phyloP scores from a whole-genome alignment of 192 early-diverging fungal genomes.

The Coemansia sp. region DNA sequence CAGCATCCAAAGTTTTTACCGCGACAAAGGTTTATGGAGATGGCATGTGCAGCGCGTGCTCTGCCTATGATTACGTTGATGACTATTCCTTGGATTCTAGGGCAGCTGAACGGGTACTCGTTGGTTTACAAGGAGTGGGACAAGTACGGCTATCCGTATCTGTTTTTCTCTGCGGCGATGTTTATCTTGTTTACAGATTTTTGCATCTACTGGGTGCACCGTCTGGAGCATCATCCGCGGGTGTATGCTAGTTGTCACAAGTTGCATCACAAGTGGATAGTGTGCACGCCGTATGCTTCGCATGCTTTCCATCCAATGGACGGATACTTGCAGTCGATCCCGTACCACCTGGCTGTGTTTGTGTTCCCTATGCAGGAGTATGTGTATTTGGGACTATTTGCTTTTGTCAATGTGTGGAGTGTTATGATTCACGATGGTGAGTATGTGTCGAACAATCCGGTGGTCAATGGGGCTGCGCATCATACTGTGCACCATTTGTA shows the following conservation, averaged over 20 bases:
- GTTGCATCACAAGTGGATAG: slow-evolving; percentile 84
- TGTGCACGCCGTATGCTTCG: slow-evolving; percentile 91
- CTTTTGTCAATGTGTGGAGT: slow-evolving; percentile 92
- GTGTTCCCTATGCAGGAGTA: slow-evolving; percentile 88
- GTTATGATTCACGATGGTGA: slow-evolving; percentile 96
- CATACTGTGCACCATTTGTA: slow-evolving; percentile 98
- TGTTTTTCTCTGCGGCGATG: slow-evolving; percentile 57
- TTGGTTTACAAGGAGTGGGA: slow-evolving; percentile 71
- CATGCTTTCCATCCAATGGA: slow-evolving; percentile 96
- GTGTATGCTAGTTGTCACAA: slow-evolving; percentile 91
- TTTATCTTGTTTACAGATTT: slow-evolving; percentile 95
- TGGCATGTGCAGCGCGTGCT: slow-evolving; percentile 69
- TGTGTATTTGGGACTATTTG: slow-evolving; percentile 82
- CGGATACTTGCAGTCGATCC: slow-evolving; percentile 91
- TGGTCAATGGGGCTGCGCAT: slow-evolving; percentile 89
- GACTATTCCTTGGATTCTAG: slow-evolving; percentile 89
- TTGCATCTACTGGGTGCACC: slow-evolving; percentile 96
- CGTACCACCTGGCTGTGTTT: slow-evolving; percentile 93
- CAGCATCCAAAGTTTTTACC: slow-evolving; percentile 91
- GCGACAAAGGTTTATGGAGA: slow-evolving; percentile 88
- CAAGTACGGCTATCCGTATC: slow-evolving; percentile 71
- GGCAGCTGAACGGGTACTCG: slow-evolving; percentile 88
- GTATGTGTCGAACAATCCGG: slow-evolving; percentile 62
- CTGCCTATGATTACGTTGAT: slow-evolving; percentile 77
- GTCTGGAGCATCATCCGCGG: slow-evolving; percentile 82